A percentile compares a stretch with the other conserved stretches of the same genome.
These are phyloP conservation scores for Penicillium brevicompactum DNA, from an alignment of 2,329 filamentous ascomycete species.

Conservation along the genomic window DNA sequence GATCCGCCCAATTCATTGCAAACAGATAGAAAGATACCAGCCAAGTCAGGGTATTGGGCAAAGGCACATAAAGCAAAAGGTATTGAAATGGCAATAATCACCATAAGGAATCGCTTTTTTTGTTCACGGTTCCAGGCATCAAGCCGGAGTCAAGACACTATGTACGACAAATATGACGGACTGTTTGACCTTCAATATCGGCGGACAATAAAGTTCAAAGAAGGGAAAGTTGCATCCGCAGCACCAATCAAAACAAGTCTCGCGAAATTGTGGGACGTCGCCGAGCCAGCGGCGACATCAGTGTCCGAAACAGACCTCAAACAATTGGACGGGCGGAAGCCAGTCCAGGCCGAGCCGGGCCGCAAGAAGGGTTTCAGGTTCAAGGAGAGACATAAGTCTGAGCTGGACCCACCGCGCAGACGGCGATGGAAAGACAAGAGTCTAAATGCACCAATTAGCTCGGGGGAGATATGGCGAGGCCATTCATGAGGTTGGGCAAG, in stretches of 20 bases:
- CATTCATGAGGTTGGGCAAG: constrained; percentile 47
- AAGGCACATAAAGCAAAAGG: neutral
- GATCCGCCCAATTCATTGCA: constrained; percentile 8
- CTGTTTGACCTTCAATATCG: constrained; percentile 1
- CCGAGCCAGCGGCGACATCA: constrained; percentile 20
- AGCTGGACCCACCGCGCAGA: constrained; percentile 3
- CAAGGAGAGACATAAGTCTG: neutral
- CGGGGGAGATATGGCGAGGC: constrained; percentile 40
- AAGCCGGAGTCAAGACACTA: constrained; percentile 19
- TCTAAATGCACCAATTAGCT: constrained; percentile 25
- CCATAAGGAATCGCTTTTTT: constrained; percentile 16
- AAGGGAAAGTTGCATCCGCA: neutral
- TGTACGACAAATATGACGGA: constrained; percentile 19
- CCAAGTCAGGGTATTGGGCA: constrained; percentile 26
- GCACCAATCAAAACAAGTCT: neutral
- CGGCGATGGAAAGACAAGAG: constrained; percentile 3
- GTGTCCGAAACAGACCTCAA: neutral
- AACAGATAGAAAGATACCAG: constrained; percentile 21
- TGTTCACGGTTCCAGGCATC: constrained; percentile 20
- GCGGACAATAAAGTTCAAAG: constrained; percentile 4
- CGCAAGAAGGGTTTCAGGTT: neutral
- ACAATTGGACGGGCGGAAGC: neutral
- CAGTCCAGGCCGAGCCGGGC: neutral
- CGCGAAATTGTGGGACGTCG: neutral
- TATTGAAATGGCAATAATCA: constrained; percentile 10